phyloP scores from a whole-genome alignment of 257 asterid species.

The Dorcoceras hygrometricum region DNA sequence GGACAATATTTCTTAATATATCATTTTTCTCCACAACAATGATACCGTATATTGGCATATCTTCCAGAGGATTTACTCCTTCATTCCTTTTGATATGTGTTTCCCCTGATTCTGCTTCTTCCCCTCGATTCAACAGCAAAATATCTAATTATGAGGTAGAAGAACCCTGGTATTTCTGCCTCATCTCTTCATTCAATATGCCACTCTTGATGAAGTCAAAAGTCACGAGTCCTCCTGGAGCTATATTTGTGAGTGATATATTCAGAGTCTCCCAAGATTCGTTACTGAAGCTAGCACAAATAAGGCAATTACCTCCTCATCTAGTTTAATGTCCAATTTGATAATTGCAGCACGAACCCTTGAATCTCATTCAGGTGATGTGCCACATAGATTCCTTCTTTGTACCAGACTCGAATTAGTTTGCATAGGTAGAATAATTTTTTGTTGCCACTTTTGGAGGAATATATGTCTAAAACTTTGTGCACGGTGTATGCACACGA shows the following conservation, averaged over 20 bases:
- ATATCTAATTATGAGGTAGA: background rate
- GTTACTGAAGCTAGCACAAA: background rate
- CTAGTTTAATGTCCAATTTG: constrained; percentile 16
- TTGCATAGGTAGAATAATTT: background rate
- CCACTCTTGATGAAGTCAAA: background rate
- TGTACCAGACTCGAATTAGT: background rate
- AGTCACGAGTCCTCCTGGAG: background rate
- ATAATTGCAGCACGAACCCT: background rate
- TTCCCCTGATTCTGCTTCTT: no score
- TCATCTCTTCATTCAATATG: constrained; percentile 19
- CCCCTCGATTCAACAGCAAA: no score
- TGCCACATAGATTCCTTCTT: background rate
- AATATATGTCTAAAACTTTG: no score
- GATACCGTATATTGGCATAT: no score
- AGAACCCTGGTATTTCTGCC: background rate
- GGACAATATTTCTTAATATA: background rate
- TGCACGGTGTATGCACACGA: no score
- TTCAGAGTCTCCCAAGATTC: background rate
- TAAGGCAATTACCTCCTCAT: constrained; percentile 2
- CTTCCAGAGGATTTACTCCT: background rate
- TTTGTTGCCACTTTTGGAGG: background rate
- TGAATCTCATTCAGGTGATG: constrained; percentile 9
- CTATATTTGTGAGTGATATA: background rate
- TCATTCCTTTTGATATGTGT: background rate
- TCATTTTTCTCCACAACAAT: background rate